Evolutionary conservation across 352 stramenopile species (phyloP).

Genomic region (Phytopythium kandeliae): DNA sequence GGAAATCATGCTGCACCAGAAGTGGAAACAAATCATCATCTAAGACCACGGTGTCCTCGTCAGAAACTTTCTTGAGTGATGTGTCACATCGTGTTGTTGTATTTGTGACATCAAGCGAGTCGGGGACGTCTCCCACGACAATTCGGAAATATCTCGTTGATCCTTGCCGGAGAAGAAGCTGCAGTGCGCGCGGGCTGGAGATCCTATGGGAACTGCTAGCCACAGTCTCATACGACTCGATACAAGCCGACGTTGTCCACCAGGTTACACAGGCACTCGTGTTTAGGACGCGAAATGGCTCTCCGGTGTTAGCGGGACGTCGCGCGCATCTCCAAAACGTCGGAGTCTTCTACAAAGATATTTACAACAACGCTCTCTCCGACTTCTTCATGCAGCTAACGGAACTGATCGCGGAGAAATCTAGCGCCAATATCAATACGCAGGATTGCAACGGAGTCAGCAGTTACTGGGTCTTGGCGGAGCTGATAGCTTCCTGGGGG

Average conservation of each 20-base stretch:
- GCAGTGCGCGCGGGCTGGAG: constrained; percentile 36
- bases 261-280: constrained; percentile 48
- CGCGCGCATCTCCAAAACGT: constrained; percentile 7
- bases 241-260: constrained; percentile 44
- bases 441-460: not conserved
- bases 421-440: constrained; percentile 11
- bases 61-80: not conserved
- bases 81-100: constrained; percentile 21
- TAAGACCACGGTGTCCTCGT: no score
- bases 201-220: constrained; percentile 35
- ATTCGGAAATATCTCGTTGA: constrained; percentile 34
- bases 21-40: not conserved
- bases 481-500: constrained; percentile 33
- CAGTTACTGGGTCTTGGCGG: constrained; percentile 22
- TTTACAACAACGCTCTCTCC: constrained; percentile 20
- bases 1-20: constrained; percentile 13
- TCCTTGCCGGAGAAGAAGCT: constrained; percentile 39
- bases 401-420: constrained; percentile 27
- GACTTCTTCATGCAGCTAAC: constrained; percentile 33
- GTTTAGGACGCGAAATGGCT: constrained; percentile 11
- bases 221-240: constrained; percentile 36
- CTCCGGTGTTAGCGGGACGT: constrained; percentile 3
- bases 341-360: constrained; percentile 27
- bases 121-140: constrained; percentile 13
- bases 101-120: constrained; percentile 27